A percentile compares a stretch with the other conserved stretches of the same genome.
Conservation (phyloP, 306 rosid genomes). For the Cicer bijugum region DNA sequence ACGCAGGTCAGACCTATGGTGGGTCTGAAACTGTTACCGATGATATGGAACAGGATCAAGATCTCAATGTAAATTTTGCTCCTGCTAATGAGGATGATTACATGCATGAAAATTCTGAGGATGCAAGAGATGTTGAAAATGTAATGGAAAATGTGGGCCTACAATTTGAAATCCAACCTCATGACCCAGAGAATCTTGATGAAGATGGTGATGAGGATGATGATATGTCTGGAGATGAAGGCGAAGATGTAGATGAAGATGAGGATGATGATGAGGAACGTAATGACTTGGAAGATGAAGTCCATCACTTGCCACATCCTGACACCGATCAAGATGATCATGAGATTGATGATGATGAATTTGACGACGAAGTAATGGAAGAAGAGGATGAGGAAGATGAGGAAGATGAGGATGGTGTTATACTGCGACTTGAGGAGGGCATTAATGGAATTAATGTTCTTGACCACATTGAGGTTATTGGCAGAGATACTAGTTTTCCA, state of each 20-base stretch:
- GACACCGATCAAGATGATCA: constrained; percentile 98
- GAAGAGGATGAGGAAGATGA: constrained; percentile 99
- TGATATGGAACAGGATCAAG: constrained; percentile 99
- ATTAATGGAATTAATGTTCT: constrained; percentile 97
- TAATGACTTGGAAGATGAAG: constrained; percentile 86
- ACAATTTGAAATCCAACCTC: constrained; percentile 81
- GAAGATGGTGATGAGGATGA: constrained; percentile 91
- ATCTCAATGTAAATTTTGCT: constrained; percentile 76
- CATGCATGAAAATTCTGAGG: constrained; percentile 94
- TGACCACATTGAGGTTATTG: constrained; percentile 95
- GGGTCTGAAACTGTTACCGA: constrained; percentile 96
- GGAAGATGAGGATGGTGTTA: constrained; percentile 98
- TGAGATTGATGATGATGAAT: constrained; percentile 97
- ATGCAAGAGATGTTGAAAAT: constrained; percentile 74
- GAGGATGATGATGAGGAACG: constrained; percentile 92
- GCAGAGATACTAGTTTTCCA: constrained; percentile 83
- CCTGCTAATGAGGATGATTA: constrained; percentile 79
- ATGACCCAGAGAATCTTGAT: constrained; percentile 80
- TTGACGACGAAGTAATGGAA: constrained; percentile 95
- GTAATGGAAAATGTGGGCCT: constrained; percentile 73
- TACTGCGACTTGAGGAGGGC: constrained; percentile 94
- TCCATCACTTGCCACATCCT: constrained; percentile 89
- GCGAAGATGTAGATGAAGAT: constrained; percentile 90
- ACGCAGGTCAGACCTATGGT: constrained; percentile 70
- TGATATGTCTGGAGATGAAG: constrained; percentile 98